Evolutionary conservation across 345 rosid species (phyloP).

Genomic region (Hibiscus mutabilis): DNA sequence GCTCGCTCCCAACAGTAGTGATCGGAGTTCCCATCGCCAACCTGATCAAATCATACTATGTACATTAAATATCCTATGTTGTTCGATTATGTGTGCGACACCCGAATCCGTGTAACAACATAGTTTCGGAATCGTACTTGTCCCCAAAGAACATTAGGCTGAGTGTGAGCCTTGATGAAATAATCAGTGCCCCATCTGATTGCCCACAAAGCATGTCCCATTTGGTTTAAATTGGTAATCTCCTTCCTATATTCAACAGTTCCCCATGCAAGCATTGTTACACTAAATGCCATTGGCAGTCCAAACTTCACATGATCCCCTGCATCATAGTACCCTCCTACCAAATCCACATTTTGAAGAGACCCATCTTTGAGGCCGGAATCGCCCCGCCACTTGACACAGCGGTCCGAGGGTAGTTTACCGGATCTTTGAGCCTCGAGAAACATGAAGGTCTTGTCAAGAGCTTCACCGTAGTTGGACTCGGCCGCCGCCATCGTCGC

Average conservation of each 20-base stretch:
- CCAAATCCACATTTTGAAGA: slow-evolving; percentile 59
- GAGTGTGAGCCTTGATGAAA: slow-evolving; percentile 65
- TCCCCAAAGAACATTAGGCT: slow-evolving; percentile 69
- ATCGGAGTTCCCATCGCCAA: slow-evolving; percentile 79
- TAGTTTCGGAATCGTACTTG: slow-evolving; percentile 29
- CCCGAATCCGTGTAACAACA: not conserved
- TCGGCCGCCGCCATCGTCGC: slow-evolving; percentile 19
- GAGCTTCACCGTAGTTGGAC: slow-evolving; percentile 45
- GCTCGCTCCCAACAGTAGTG: slow-evolving; percentile 87
- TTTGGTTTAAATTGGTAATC: slow-evolving; percentile 31
- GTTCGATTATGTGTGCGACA: not conserved
- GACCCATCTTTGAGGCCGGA: slow-evolving; percentile 59
- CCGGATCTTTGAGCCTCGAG: slow-evolving; percentile 72
- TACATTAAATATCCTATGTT: not conserved
- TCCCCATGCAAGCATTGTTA: slow-evolving; percentile 40
- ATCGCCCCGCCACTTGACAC: slow-evolving; percentile 58
- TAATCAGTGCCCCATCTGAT: slow-evolving; percentile 85
- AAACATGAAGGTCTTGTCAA: slow-evolving; percentile 55
- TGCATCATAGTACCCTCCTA: slow-evolving; percentile 90
- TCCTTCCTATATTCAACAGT: not conserved
- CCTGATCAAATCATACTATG: slow-evolving; percentile 23
- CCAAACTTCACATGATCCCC: slow-evolving; percentile 95
- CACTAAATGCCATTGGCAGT: slow-evolving; percentile 71
- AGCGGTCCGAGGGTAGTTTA: slow-evolving; percentile 32
- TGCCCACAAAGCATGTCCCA: slow-evolving; percentile 51